Evolutionary conservation across 2,329 filamentous ascomycete species (phyloP), one percentile per base, ranked within the genome.

Genomic region (Sporothrix variecibatus): DNA sequence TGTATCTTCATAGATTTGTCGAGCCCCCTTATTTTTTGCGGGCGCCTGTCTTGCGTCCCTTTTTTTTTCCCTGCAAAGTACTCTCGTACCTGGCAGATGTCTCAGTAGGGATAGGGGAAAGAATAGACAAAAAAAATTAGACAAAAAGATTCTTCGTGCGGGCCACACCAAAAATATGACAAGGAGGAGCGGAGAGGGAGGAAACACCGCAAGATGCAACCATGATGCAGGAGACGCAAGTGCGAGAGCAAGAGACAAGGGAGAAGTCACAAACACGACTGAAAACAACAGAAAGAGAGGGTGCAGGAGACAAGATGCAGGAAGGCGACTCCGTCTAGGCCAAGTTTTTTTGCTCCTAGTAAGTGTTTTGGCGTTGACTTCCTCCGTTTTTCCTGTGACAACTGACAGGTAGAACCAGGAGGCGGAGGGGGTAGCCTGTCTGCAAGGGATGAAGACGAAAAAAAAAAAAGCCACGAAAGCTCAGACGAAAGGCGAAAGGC

Each of bases 41-140:
- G 40, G 65, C 9, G 43, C 65, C 26, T 68, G 12, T 34, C 12
- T 68, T 23, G 28, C 43, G 28, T 68, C 65, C 43, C 65, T 65
- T 65, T 53, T 53, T 49, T n/a, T 68, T 34, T 68, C 49, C 49
- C 43, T 68, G 43, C 65, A 68, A 51, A 68, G 65, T 68, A 51
- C 46, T 68, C 26, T 34, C 43, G 65, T 68, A 68, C 65, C 65
- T 68, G 65, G 28, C 65, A 68, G 43, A 51, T 68, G 65, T 68
- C 43, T 68, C 65, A 68, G 43, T 68, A 34, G 62, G 23, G 40
- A 46, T 46, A 43, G 62, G 62, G 46, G 62, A 46, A 65, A 38
- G 26, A 65, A 43, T 56, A 20, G 26, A 60, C 15, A 34, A 8
- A 12, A 23, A 67, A 65, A 43, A 46, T 5, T 1, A 20, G 26